Conservation (phyloP, 257 asterid species). For the Paraleonurus japonicus region DNA sequence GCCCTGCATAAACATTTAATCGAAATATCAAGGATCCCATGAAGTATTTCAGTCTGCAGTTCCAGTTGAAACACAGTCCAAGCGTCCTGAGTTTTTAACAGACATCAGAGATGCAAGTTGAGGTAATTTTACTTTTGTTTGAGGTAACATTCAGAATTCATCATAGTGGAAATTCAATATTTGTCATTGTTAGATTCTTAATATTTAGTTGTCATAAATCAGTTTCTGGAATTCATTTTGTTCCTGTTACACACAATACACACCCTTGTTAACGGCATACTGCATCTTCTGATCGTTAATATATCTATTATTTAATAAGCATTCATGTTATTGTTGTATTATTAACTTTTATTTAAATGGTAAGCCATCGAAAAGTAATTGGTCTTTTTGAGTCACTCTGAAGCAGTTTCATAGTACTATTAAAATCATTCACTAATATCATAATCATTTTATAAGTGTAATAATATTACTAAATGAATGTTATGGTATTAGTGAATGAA, state of each 20-base stretch:
- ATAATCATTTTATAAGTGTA: no score
- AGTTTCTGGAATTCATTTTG: not conserved
- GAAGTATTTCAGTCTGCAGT: conserved; percentile 12
- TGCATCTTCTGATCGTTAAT: no score
- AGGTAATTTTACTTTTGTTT: conserved; percentile 13
- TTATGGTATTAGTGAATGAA: no score
- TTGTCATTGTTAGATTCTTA: conserved; percentile 10
- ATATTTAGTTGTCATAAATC: not conserved
- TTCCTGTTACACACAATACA: not conserved
- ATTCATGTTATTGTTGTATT: not conserved
- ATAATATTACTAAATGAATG: no score
- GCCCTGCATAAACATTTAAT: conserved; percentile 76
- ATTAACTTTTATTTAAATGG: not conserved
- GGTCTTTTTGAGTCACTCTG: no score
- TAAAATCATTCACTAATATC: no score
- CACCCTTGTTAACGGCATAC: not conserved
- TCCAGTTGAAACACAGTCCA: not conserved
- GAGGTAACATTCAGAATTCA: not conserved
- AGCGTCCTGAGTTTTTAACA: conserved; percentile 29
- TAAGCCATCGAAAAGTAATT: not conserved
- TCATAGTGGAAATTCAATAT: not conserved
- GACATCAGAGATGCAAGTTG: conserved; percentile 31
- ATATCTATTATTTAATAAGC: not conserved
- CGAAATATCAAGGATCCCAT: conserved; percentile 69
- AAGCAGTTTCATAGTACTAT: no score